phyloP scores from a whole-genome alignment of 2,329 filamentous ascomycete genomes.

The Aureobasidium sp. region DNA sequence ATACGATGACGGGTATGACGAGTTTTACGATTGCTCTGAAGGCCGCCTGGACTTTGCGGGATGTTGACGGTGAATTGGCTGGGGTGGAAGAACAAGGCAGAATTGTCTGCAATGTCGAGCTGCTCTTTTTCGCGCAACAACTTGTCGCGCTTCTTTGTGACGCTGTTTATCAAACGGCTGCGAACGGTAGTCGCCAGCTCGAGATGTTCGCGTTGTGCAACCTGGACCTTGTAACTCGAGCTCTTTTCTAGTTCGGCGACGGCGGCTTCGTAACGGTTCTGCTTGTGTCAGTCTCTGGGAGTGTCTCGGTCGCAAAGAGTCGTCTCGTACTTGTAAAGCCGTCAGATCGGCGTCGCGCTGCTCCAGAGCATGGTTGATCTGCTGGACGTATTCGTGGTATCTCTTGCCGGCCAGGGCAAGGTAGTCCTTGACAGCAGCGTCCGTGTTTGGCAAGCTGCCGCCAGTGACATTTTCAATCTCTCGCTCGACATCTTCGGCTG shows the following conservation, averaged over 20 bases:
- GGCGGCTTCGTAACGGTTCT: constrained; percentile 52
- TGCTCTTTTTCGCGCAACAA: constrained; percentile 60
- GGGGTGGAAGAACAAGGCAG: constrained; percentile 56
- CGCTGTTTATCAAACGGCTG: constrained; percentile 52
- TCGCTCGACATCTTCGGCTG: constrained; percentile 58
- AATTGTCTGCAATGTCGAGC: constrained; percentile 59
- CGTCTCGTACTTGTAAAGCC: constrained; percentile 59
- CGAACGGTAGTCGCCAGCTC: constrained; percentile 53
- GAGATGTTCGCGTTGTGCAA: constrained; percentile 57
- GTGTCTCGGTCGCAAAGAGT: background rate
- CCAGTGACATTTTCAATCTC: constrained; percentile 44
- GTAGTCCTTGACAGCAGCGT: constrained; percentile 60
- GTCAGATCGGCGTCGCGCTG: constrained; percentile 77
- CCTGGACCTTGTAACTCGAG: constrained; percentile 52
- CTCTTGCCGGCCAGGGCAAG: constrained; percentile 62
- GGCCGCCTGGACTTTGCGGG: constrained; percentile 55
- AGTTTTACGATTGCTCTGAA: constrained; percentile 56
- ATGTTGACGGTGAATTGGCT: constrained; percentile 61
- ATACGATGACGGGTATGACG: constrained; percentile 51
- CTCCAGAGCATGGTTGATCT: constrained; percentile 83
- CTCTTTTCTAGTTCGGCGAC: constrained; percentile 50
- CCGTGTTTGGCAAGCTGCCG: constrained; percentile 33
- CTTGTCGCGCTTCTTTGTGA: constrained; percentile 50
- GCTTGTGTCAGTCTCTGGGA: background rate
- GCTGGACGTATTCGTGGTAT: constrained; percentile 77